These are phyloP conservation scores for Daedaleopsis sinensis DNA, from an alignment of 768 basidiomycete genomes.

Conservation along the genomic window DNA sequence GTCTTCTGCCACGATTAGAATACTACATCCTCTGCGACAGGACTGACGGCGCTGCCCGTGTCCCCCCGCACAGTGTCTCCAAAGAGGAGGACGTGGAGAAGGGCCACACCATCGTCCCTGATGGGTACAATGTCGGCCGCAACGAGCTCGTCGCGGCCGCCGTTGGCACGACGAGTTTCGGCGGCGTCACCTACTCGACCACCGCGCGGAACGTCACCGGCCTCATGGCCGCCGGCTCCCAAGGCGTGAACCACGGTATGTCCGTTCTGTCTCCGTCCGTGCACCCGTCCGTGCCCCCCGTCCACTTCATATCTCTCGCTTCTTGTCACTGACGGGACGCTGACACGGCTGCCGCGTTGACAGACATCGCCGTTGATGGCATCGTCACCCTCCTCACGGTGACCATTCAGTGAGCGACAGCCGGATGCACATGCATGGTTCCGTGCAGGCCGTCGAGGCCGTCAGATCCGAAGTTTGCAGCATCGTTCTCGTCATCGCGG, in stretches of 20 bases:
- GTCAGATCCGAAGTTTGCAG: too few relatives aligned
- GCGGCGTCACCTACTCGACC: conserved; percentile 50
- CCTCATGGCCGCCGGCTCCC: conserved; percentile 52
- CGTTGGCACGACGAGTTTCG: conserved; percentile 41
- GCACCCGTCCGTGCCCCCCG: neutral
- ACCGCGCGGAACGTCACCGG: conserved; percentile 50
- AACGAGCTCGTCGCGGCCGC: conserved; percentile 43
- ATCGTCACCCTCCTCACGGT: conserved; percentile 58
- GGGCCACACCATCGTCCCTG: conserved; percentile 44
- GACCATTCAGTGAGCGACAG: conserved; percentile 37
- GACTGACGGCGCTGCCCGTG: neutral
- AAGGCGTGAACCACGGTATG: conserved; percentile 58
- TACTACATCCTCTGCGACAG: too few relatives aligned
- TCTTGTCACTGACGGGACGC: neutral
- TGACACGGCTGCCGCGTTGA: neutral
- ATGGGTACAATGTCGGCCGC: conserved; percentile 54
- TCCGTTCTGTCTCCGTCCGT: neutral
- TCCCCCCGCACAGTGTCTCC: conserved; percentile 40
- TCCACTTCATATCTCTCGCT: neutral
- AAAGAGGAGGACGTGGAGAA: conserved; percentile 44
- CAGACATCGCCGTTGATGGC: conserved; percentile 65
- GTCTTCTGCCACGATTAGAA: conserved; percentile 19
- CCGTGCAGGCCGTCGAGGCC: too few relatives aligned
- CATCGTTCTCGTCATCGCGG: neutral
- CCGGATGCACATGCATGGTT: neutral